Evolutionary conservation across 2,329 filamentous ascomycete genomes (phyloP), one percentile per base, ranked within the genome.

Genomic region (Ramichloridium luteum): DNA sequence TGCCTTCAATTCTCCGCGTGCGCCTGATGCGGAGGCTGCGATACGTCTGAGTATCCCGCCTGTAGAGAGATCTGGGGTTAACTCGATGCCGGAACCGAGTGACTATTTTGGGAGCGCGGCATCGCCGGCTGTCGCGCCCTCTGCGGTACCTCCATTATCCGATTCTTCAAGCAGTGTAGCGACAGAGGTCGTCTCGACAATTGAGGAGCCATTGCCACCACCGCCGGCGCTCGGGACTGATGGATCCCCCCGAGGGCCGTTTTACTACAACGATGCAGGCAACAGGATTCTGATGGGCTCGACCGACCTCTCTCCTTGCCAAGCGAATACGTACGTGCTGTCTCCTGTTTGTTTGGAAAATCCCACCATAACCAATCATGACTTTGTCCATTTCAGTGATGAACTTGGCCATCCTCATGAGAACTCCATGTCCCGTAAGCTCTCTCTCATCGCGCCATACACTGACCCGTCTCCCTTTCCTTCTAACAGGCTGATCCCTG

Each of bases 91-190:
- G 6, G 50, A 53, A 26, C 40, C 47, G 2, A 25, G 23, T 16
- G 49, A 52, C 32, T 54, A 54, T 29, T 54, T 54, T 27, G 46
- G 41, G 14, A 16, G 26, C 18, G 26, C 29, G 22, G n/a, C n/a
- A n/a, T n/a, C n/a, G n/a, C n/a, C n/a, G n/a, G n/a, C n/a, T n/a
- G n/a, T n/a, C n/a, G 20, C 25, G n/a, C 13, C 31, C 10, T 31
- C 35, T 3, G 26, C 31, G 13, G 39, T 38, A 17, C 30, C 29
- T 9, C 13, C 20, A 4, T 30, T 25, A 6, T 32, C 39, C 4
- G 39, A 31, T 13, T 27, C 27, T 16, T 37, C 41, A 20, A 31
- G 32, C 22, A 35, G 34, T 26, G 36, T 16, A 2, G 31, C 14
- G 8, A 27, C 36, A 4, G 44, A 41, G 20, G 36, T 47, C 11